Evolutionary conservation across 129 eudicot species (phyloP), one percentile per base, ranked within the genome.

Genomic region (Oenanthe sinensis): DNA sequence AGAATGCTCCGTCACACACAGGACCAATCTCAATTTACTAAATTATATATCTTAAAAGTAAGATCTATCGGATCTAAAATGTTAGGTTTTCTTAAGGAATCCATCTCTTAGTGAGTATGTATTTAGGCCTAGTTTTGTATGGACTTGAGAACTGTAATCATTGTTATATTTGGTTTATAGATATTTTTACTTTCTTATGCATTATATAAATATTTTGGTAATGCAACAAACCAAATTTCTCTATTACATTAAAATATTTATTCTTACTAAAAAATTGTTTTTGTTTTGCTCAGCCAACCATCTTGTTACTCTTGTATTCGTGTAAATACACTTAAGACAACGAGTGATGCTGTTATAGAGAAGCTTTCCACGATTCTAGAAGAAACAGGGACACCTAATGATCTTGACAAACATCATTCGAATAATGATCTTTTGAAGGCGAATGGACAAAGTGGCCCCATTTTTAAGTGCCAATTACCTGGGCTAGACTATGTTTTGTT

Each of bases 281-380:
- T 80, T 67, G 8, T 65, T 88, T 79, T 88, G 73, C 54, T 81
- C 76, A 92, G 97, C 87, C 91, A 84, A 22, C 99, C 99, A 20
- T 95, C 97, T 58, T 83, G 96, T 81, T 95, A 95, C 87, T 90
- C 99, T 55, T 95, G 99, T 86, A 83, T 95, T 52, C 97, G 99
- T 77, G 99, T 91, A 63, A 95, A 95, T 79, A 87, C 91, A 65
- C 92, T 88, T 80, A 88, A 82, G 73, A 77, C 94, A 72, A 95
- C 94, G 37, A 83, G 84, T 48, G 97, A 88, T 80, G 85, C 88
- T 65, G 89, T 92, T 81, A 88, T 88, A 24, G 85, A 90, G 85
- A 92, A 95, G 86, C 86, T 92, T 79, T 46, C 68, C 63, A 82
- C 76, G 70, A 85, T 86, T 83, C 94, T 89, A 72, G 71, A 73